phyloP scores from a whole-genome alignment of 345 rosid genomes.

The Heritiera fomes region DNA sequence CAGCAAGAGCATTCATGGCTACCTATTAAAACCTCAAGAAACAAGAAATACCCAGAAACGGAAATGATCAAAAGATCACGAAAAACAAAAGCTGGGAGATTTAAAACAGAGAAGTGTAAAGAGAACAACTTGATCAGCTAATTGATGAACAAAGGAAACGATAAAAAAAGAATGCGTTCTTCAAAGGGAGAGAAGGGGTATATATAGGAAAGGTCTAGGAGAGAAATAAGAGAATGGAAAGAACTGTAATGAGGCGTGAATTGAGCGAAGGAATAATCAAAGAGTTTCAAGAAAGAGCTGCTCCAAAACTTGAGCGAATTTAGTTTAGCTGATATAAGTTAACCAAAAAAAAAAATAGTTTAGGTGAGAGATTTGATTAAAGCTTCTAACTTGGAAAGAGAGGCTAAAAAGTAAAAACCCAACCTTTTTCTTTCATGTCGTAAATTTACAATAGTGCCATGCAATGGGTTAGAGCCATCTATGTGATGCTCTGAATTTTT shows the following conservation, averaged over 20 bases:
- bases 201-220: not conserved
- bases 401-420: not conserved
- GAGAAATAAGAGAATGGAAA: not conserved
- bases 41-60: not conserved
- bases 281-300: not conserved
- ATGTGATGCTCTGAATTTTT: not conserved
- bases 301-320: too few species aligned
- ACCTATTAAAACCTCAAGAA: constrained; percentile 15
- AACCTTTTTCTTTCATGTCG: not conserved
- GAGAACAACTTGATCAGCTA: not conserved
- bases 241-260: not conserved
- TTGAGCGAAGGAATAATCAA: not conserved
- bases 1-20: constrained; percentile 84
- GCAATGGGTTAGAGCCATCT: not conserved
- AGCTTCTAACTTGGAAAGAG: not conserved
- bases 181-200: not conserved
- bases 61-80: not conserved
- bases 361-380: not conserved
- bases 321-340: not conserved
- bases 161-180: not conserved
- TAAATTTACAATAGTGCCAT: not conserved
- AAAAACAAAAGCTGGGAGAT: not conserved
- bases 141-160: not conserved
- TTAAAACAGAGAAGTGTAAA: not conserved
- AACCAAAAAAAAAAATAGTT: not conserved